Evolutionary conservation across 768 basidiomycete species (phyloP), one percentile per base, ranked within the genome.

Genomic region (Rhodosporidiobolus sp.): DNA sequence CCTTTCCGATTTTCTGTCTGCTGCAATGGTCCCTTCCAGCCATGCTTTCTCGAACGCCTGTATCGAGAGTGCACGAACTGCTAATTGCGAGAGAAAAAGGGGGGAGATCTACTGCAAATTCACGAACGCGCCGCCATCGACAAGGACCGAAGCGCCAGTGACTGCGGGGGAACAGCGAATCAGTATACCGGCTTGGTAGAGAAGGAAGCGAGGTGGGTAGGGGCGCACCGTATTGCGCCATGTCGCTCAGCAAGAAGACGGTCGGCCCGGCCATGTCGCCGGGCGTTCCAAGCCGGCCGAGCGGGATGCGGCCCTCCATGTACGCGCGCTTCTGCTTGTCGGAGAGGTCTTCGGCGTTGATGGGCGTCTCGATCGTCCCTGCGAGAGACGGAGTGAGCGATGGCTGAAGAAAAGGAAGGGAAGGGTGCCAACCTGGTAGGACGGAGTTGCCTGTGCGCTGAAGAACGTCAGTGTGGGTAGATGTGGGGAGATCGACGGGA

Each of bases 321-420:
- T 85, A 84, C 54, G 85, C 84, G 32, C 87, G 83, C 79, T 90
- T 90, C 55, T 77, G 80, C 4, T 80, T 78, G 75, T 89, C 85
- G 20, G 87, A 78, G 45, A 91, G 84, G 80, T 91, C 89, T 70
- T 89, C 89, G 76, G 86, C 86, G 81, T 91, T 90, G 81, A 90
- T 90, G 74, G 88, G 85, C 28, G 90, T 91, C 53, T 85, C 88
- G 74, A 90, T 88, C 4, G 90, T 90, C 16, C 89, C 89, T 81
- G 58, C 38, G 3, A 11, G 52, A 45, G 5, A 14, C 34, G 7
- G 34, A 22, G n/a, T n/a, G 26, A n/a, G 34, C 24, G 45, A 38
- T 3, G 45, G 46, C 1, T n/a, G 0, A 26, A 20, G 17, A 52
- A 20, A 58, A 14, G 28, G 46, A 22, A 43, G 49, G n/a, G n/a